phyloP scores from a whole-genome alignment of 345 rosid genomes.

The rapeseed (Brassica napus) region Da-Ae NC_063434.1:9091001-9091500 shows the following conservation, averaged over 20 bases:
- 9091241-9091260: constrained; percentile 43
- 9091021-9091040: background rate
- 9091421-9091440: background rate
- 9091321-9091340: constrained; percentile 44
- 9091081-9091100: too few species aligned
- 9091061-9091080: too few species aligned
- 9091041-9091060: too few species aligned
- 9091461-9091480: too few species aligned
- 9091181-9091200: constrained; percentile 39
- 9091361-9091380: constrained; percentile 49
- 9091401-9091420: background rate
- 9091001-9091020: constrained; percentile 60
- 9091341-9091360: constrained; percentile 73
- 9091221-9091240: constrained; percentile 74
- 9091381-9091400: background rate
- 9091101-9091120: too few species aligned
- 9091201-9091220: constrained; percentile 49
- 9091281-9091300: constrained; percentile 43
- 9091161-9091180: constrained; percentile 49
- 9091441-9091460: too few species aligned
- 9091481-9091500: too few species aligned
- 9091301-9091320: constrained; percentile 55
- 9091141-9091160: constrained; percentile 45
- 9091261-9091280: constrained; percentile 65
- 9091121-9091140: constrained; percentile 47